Percentiles rank a stretch among this genome's conserved stretches.
These are phyloP conservation scores for Xylaria sp. DNA, from an alignment of 2,329 filamentous ascomycete species.

Conservation along the genomic window DNA sequence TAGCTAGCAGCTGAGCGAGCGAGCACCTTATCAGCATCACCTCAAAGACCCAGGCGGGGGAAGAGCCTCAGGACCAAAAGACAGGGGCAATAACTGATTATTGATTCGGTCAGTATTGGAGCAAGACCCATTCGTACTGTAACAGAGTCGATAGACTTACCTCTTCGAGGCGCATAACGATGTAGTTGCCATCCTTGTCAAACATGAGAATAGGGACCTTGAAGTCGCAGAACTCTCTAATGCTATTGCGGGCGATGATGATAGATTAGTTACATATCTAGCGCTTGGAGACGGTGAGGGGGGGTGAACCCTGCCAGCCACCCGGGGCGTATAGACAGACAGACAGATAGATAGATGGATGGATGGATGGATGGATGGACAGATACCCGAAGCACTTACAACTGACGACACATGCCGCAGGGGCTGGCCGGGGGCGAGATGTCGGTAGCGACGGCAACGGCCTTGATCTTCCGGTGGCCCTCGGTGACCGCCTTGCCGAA, in stretches of 20 bases:
- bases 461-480: conserved; percentile 67
- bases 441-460: conserved; percentile 85
- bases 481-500: conserved; percentile 77
- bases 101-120: conserved; percentile 11
- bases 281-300: background rate
- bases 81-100: conserved; percentile 66
- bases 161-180: conserved; percentile 72
- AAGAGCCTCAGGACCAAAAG: conserved; percentile 69
- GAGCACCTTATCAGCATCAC: conserved; percentile 4
- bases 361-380: too few species aligned
- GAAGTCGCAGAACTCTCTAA: conserved; percentile 76
- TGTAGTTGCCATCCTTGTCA: conserved; percentile 75
- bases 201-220: conserved; percentile 88
- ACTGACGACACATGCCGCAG: conserved; percentile 96
- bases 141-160: conserved; percentile 48
- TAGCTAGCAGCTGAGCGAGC: background rate
- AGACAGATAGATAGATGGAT: too few species aligned
- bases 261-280: conserved; percentile 2
- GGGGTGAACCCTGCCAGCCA: too few species aligned
- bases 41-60: conserved; percentile 43
- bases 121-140: background rate
- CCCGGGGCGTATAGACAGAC: too few species aligned
- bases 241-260: conserved; percentile 50
- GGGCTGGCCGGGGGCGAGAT: conserved; percentile 72
- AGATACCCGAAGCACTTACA: too few species aligned